Evolutionary conservation across 768 basidiomycete genomes (phyloP).

Genomic region (Artomyces pyxidatus): DNA sequence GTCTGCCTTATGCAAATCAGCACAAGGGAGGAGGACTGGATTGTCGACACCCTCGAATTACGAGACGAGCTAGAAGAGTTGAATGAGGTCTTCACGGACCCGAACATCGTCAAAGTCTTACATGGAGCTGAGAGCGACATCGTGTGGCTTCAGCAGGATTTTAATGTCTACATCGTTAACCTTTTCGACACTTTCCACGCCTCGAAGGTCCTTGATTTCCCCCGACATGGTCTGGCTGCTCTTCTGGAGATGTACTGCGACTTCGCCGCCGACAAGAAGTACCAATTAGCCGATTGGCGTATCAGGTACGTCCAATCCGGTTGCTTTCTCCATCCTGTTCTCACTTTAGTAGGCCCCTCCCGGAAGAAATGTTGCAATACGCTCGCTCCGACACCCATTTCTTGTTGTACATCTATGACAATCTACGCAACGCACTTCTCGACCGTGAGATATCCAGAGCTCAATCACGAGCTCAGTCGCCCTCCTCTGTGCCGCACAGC

Average conservation of each 20-base stretch:
- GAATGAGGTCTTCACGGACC: conserved; percentile 82
- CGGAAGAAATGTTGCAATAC: conserved; percentile 83
- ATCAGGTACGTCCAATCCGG: conserved; percentile 48
- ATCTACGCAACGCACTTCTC: conserved; percentile 81
- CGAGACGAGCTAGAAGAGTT: conserved; percentile 65
- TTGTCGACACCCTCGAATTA: conserved; percentile 75
- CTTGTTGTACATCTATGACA: conserved; percentile 87
- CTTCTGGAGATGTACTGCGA: conserved; percentile 86
- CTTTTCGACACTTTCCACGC: conserved; percentile 98
- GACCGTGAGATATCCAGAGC: conserved; percentile 44
- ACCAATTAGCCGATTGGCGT: conserved; percentile 97
- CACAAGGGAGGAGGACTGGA: conserved; percentile 75
- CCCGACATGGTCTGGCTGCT: conserved; percentile 74
- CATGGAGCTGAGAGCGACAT: conserved; percentile 95
- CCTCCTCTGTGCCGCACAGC: conserved; percentile 20
- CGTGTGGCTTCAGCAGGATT: conserved; percentile 94
- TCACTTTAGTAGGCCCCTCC: conserved; percentile 51
- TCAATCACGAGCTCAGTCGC: conserved; percentile 33
- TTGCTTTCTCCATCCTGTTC: neutral
- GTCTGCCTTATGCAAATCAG: conserved; percentile 92
- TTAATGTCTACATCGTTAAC: conserved; percentile 88
- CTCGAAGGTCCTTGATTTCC: conserved; percentile 79
- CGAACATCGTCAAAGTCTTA: conserved; percentile 82
- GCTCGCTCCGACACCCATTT: conserved; percentile 97
- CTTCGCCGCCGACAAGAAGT: conserved; percentile 88